Percentiles rank a stretch among this genome's conserved stretches.
These are phyloP conservation scores for Magnolia sinica DNA, from an alignment of 164 flowering plant species.

Conservation along the genomic window DNA sequence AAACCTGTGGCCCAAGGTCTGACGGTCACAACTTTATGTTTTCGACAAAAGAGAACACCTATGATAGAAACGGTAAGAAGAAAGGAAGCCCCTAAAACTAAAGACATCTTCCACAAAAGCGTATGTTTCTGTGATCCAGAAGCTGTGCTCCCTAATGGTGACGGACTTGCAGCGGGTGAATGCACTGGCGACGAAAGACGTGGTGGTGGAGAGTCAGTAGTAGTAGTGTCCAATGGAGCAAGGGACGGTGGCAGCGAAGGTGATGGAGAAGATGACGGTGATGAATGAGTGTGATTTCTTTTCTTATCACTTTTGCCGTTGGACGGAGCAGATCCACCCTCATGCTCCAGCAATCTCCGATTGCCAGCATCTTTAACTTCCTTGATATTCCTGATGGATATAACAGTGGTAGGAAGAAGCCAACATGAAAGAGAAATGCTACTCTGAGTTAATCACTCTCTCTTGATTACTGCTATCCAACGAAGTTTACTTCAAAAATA, in stretches of 20 bases:
- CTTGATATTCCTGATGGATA: constrained; percentile 12
- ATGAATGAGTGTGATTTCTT: background rate
- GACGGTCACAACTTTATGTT: constrained; percentile 47
- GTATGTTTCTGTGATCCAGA: constrained; percentile 7
- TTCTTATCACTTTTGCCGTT: background rate
- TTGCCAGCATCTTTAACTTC: constrained; percentile 13
- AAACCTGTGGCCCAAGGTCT: constrained; percentile 87
- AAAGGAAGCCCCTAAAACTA: constrained; percentile 26
- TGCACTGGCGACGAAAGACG: constrained; percentile 6
- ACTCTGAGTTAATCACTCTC: background rate
- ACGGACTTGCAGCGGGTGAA: constrained; percentile 28
- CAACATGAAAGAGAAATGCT: background rate
- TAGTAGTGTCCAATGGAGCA: background rate
- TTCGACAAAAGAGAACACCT: constrained; percentile 32
- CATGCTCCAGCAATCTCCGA: constrained; percentile 31
- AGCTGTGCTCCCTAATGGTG: background rate
- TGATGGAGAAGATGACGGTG: constrained; percentile 1
- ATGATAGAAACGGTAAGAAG: constrained; percentile 21
- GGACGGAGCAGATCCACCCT: constrained; percentile 1
- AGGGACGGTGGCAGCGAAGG: constrained; percentile 6
- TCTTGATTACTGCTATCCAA: background rate
- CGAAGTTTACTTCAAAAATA: background rate
- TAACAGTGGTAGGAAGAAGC: background rate
- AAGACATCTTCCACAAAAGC: constrained; percentile 8
- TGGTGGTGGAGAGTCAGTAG: background rate